Evolutionary conservation across 805 yeast genomes (phyloP).

Genomic region (Brettanomyces custersianus): DNA sequence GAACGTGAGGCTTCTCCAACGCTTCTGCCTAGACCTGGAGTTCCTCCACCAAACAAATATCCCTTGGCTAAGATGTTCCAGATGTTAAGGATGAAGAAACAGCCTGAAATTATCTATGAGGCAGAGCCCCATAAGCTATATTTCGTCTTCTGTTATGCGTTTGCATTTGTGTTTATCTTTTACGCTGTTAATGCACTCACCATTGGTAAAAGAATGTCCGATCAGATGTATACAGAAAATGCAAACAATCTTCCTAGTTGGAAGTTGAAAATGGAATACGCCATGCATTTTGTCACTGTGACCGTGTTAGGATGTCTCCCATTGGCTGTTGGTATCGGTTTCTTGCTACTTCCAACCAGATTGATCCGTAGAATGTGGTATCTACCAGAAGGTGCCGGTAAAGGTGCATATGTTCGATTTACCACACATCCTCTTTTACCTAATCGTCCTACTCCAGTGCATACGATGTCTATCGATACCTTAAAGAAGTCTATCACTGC

Average conservation of each 20-base stretch:
- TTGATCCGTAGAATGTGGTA: slow-evolving; percentile 71
- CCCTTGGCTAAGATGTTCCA: slow-evolving; percentile 55
- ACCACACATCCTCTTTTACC: slow-evolving; percentile 73
- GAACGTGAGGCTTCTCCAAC: slow-evolving; percentile 58
- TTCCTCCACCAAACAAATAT: slow-evolving; percentile 60
- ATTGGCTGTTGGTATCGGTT: slow-evolving; percentile 28
- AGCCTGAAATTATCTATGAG: slow-evolving; percentile 73
- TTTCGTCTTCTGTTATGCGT: slow-evolving; percentile 58
- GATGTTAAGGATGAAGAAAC: slow-evolving; percentile 37
- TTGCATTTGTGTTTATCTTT: slow-evolving; percentile 60
- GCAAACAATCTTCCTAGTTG: slow-evolving; percentile 21
- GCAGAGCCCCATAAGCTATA: slow-evolving; percentile 77
- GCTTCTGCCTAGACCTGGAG: slow-evolving; percentile 65
- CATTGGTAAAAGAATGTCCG: slow-evolving; percentile 23
- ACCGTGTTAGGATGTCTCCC: slow-evolving; percentile 34
- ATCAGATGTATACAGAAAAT: slow-evolving; percentile 20
- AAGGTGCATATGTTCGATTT: slow-evolving; percentile 38
- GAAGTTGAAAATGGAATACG: slow-evolving; percentile 17
- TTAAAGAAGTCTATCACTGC: slow-evolving; percentile 50
- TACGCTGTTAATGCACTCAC: slow-evolving; percentile 45
- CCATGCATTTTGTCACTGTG: slow-evolving; percentile 24
- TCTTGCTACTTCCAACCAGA: slow-evolving; percentile 55
- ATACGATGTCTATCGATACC: slow-evolving; percentile 51
- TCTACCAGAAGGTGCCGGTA: slow-evolving; percentile 51
- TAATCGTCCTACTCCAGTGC: slow-evolving; percentile 66